These are phyloP conservation scores for Balamuthia mandrillaris DNA, from an alignment of 208 protist species.

Conservation along the genomic window DNA sequence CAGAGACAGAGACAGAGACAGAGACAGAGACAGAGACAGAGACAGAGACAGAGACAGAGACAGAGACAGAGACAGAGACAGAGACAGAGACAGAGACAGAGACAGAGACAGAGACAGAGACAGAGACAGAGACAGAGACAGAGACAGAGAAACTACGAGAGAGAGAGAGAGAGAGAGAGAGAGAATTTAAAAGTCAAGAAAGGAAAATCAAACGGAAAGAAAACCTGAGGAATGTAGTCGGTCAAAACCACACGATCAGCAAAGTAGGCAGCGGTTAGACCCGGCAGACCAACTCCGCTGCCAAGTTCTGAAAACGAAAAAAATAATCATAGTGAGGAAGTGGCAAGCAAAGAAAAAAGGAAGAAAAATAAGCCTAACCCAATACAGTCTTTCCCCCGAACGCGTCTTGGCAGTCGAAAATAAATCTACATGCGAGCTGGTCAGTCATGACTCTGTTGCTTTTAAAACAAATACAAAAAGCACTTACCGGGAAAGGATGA, in stretches of 20 bases:
- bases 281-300: slow-evolving; percentile 55
- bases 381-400: slow-evolving; percentile 44
- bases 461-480: background rate
- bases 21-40: no score
- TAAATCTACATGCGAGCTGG: slow-evolving; percentile 36
- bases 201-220: background rate
- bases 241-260: slow-evolving; percentile 42
- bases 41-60: no score
- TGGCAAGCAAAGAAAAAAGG: background rate
- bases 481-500: slow-evolving; percentile 47
- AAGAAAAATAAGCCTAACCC: background rate
- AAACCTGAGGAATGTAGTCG: slow-evolving; percentile 48
- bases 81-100: no score
- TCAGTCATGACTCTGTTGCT: background rate
- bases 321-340: background rate
- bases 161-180: no score
- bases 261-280: slow-evolving; percentile 52
- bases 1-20: no score
- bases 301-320: slow-evolving; percentile 43
- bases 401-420: slow-evolving; percentile 31
- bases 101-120: no score
- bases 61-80: no score
- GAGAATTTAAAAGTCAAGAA: no score
- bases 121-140: no score
- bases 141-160: no score